Base-by-base conservation (phyloP, 345 rosid species). In the Trapa incisa region DNA sequence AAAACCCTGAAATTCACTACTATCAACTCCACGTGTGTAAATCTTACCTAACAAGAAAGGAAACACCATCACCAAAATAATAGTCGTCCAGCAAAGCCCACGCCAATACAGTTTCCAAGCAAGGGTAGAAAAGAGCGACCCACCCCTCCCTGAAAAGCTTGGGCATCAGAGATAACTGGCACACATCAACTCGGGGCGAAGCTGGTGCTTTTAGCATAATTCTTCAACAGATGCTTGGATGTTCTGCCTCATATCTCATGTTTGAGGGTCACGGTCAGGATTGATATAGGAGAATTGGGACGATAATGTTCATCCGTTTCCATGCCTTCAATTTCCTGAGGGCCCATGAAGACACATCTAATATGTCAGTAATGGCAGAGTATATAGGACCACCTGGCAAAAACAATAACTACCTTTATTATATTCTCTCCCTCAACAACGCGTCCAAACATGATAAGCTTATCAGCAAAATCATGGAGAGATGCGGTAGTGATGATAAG, bases 261-360 rank as follows among this genome's bases (percentile, higher is more conserved):
- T 78, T 87, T 85, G 61, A 88, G 76, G 60, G 77, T 71, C 77
- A 82, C 78, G 14, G 63, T 63, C 68, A 54, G 67, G 78, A 91
- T 91, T 68, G 76, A 83, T 60, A 87, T 71, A 4, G 80, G 73
- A 52, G 91, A 83, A 75, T 84, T 91, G 41, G 93, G 96, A 70
- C 74, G 84, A 68, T 78, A 88, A 70, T 84, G 91, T 74, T 84
- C 96, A 72, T 91, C 97, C 11, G 97, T 88, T 75, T 88, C 89
- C 67, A 88, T 85, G 79, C 87, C 97, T 73, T 91, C 97, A 14
- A 88, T 91, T 84, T 91, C 96, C 97, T 88, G 83, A 47, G 69
- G 48, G 68, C 37, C 15, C 13, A 52, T 8, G 47, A 39, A 38
- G 64, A 73, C n/a, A 72, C 43, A 47, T 38, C 56, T 9, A 67